Base-by-base conservation (phyloP, 2,329 filamentous ascomycete species). In the Acrodontium crateriforme region DNA sequence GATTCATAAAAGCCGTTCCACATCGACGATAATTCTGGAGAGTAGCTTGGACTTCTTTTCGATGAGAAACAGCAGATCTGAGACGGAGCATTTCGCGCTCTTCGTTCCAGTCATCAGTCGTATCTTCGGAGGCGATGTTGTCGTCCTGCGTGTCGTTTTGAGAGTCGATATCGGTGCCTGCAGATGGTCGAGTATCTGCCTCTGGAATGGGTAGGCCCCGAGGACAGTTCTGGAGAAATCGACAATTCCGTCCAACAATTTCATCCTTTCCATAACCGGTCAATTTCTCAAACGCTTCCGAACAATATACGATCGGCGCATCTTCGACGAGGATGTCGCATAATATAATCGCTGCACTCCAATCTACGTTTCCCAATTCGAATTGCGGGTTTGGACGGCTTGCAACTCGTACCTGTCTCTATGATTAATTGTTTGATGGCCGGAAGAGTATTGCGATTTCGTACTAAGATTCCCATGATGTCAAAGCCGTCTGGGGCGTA, bases 241-340 rank as follows among this genome's bases (percentile, higher is more conserved):
- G n/a, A 17, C 27, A 29, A n/a, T 29, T 29, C 15, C 27, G n/a
- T 9, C 27, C 27, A 9, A 29, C 12, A 12, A 24, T 13, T 17
- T 29, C 27, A 4, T 18, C 18, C 10, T 24, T 12, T n/a, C 18
- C 16, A 15, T 29, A 29, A 16, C 27, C 27, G 9, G 27, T 29
- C 3, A 29, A 21, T 10, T n/a, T 8, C 12, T 16, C 16, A 17
- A 29, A 29, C n/a, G 27, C 19, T 17, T 29, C 27, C 3, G 27
- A 29, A 21, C 27, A 29, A 16, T 29, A 29, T 3, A 29, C 27
- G 10, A 29, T 29, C 7, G 27, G 27, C 10, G 14, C 22, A 21
- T 29, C 27, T 8, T 13, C 13, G 11, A 16, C 9, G 5, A 17
- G 18, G 5, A 16, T 29, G 19, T 29, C 27, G 19, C 27, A 29